These are phyloP conservation scores for Monilinia fructicola DNA, from an alignment of 2,329 filamentous ascomycete genomes.

Conservation along the genomic window DNA sequence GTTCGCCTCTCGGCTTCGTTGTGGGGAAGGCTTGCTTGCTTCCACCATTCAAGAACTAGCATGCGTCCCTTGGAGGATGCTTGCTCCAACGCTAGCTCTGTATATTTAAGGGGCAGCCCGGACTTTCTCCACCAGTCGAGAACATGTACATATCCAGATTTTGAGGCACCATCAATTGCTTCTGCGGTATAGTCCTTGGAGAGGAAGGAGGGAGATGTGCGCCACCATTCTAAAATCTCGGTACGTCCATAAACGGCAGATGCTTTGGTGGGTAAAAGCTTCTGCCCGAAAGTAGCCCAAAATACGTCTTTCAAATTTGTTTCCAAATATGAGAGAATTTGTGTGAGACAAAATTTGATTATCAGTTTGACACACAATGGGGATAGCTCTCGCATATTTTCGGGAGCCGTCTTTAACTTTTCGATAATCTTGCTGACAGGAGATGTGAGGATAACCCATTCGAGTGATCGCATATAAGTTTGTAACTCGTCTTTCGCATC, in stretches of 20 bases:
- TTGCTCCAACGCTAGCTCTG: constrained; percentile 82
- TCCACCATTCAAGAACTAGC: constrained; percentile 93
- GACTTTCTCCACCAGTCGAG: constrained; percentile 91
- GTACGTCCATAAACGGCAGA: constrained; percentile 82
- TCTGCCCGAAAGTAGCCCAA: constrained; percentile 78
- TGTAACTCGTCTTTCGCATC: constrained; percentile 64
- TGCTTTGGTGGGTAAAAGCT: constrained; percentile 82
- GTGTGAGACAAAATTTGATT: constrained; percentile 83
- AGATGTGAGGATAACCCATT: constrained; percentile 79
- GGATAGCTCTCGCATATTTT: constrained; percentile 69
- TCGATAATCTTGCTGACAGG: constrained; percentile 69
- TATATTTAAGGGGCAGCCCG: constrained; percentile 78
- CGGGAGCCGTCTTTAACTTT: constrained; percentile 69
- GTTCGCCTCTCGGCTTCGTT: constrained; percentile 44
- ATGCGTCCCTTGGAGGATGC: constrained; percentile 82
- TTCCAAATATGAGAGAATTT: constrained; percentile 72
- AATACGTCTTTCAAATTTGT: constrained; percentile 71
- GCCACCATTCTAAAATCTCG: constrained; percentile 90
- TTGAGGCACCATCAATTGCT: constrained; percentile 83
- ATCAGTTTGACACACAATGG: constrained; percentile 82
- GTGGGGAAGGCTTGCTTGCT: constrained; percentile 59
- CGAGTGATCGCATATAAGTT: constrained; percentile 73
- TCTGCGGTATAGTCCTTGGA: constrained; percentile 77
- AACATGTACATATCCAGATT: constrained; percentile 79
- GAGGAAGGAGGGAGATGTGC: constrained; percentile 75